These are phyloP conservation scores for Blastobotrys buckinghamii DNA, from an alignment of 1,139 yeast genomes.

Conservation along the genomic window DNA sequence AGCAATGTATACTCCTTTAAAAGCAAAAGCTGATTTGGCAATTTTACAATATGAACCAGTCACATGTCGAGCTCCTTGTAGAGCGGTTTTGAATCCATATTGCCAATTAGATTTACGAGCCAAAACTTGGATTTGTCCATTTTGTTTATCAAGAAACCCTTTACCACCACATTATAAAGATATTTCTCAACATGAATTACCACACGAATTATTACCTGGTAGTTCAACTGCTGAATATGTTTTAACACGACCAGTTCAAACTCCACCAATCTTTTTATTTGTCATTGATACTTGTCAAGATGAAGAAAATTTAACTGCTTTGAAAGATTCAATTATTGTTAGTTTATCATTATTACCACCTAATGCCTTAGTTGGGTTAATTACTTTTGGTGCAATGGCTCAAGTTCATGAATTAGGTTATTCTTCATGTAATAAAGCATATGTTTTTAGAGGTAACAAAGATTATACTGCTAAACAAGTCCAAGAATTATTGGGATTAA, in stretches of 20 bases:
- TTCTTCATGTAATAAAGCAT: conserved; percentile 69
- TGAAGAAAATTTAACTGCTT: conserved; percentile 81
- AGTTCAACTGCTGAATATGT: conserved; percentile 91
- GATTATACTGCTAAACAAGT: conserved; percentile 76
- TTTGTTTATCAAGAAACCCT: conserved; percentile 78
- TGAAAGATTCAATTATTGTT: conserved; percentile 79
- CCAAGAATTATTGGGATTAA: conserved; percentile 63
- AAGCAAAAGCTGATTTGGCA: conserved; percentile 71
- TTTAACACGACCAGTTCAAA: conserved; percentile 78
- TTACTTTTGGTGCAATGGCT: conserved; percentile 92
- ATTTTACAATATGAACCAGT: conserved; percentile 88
- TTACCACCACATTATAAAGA: conserved; percentile 88
- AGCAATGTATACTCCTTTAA: conserved; percentile 87
- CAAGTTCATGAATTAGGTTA: conserved; percentile 90
- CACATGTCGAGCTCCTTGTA: conserved; percentile 77
- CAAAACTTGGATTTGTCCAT: conserved; percentile 85
- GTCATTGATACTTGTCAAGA: conserved; percentile 95
- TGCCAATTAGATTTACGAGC: conserved; percentile 71
- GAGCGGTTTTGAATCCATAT: conserved; percentile 83
- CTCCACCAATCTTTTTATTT: conserved; percentile 89
- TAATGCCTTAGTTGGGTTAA: conserved; percentile 83
- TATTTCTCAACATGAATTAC: conserved; percentile 75
- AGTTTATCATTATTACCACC: conserved; percentile 85
- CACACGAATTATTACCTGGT: conserved; percentile 72
- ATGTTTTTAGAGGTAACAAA: conserved; percentile 88